A percentile compares a stretch with the other conserved stretches of the same genome.
phyloP scores from a whole-genome alignment of 2,329 filamentous ascomycete species.

The Cladosporium sp. region DNA sequence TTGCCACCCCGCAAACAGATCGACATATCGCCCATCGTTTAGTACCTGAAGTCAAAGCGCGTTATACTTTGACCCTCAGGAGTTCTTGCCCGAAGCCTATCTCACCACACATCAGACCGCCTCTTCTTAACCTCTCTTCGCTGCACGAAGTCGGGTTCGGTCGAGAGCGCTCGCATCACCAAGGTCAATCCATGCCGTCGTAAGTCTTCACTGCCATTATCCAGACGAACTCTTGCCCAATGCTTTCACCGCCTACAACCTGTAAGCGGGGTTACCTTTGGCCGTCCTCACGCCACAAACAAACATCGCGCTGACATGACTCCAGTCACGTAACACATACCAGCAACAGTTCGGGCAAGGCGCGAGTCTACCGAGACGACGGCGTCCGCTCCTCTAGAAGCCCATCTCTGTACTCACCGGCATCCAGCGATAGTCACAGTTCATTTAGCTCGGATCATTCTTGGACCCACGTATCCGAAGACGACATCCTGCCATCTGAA shows the following conservation, averaged over 20 bases:
- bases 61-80: not conserved
- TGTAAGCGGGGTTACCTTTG: not conserved
- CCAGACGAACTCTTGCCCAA: conserved; percentile 3
- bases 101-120: conserved; percentile 15
- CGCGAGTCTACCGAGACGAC: conserved; percentile 6
- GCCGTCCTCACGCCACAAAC: not conserved
- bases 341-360: conserved; percentile 11
- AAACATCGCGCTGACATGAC: conserved; percentile 4
- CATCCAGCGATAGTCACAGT: conserved; percentile 26
- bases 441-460: conserved; percentile 21
- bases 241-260: not conserved
- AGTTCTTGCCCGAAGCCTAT: conserved; percentile 7
- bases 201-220: conserved; percentile 12
- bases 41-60: conserved; percentile 17
- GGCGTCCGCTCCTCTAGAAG: conserved; percentile 19
- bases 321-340: conserved; percentile 3
- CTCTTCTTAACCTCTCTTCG: conserved; percentile 22
- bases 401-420: conserved; percentile 26
- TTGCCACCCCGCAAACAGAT: conserved; percentile 8
- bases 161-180: conserved; percentile 18
- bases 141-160: conserved; percentile 19
- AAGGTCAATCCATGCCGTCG: conserved; percentile 23
- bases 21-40: conserved; percentile 6
- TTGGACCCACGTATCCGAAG: conserved; percentile 29
- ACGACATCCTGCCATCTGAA: conserved; percentile 47